Conservation (phyloP, 73 alveolate genomes). For the Tetrahymena elliotti region DNA sequence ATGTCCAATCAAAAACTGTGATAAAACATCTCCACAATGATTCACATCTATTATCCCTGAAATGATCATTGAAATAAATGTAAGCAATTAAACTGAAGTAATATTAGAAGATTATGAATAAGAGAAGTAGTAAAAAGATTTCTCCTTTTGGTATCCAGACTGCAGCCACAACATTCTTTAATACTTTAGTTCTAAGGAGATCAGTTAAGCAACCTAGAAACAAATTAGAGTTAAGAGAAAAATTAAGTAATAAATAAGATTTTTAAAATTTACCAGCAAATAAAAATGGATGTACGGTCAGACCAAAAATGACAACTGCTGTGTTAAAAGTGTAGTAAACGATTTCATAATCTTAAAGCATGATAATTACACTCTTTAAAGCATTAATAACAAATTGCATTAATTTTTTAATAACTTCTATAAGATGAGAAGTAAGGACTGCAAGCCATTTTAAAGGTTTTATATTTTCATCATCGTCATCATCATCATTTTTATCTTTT, state of each 20-base stretch:
- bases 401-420: neutral
- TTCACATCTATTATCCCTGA: neutral
- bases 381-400: neutral
- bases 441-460: neutral
- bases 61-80: slow-evolving; percentile 17
- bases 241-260: too few species aligned
- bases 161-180: slow-evolving; percentile 21
- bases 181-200: slow-evolving; percentile 8
- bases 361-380: neutral
- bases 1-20: slow-evolving; percentile 25
- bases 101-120: slow-evolving; percentile 18
- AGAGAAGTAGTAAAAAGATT: slow-evolving; percentile 16
- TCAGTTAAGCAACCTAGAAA: slow-evolving; percentile 4
- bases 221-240: too few species aligned
- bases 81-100: slow-evolving; percentile 18
- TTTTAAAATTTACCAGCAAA: slow-evolving; percentile 17
- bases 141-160: slow-evolving; percentile 24
- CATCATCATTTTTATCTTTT: neutral
- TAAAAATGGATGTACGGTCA: slow-evolving; percentile 19
- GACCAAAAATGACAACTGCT: slow-evolving; percentile 24
- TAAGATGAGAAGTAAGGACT: neutral
- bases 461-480: neutral
- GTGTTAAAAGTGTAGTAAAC: slow-evolving; percentile 27
- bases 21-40: slow-evolving; percentile 32
- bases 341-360: slow-evolving; percentile 29